phyloP scores from a whole-genome alignment of 1,284 basidiomycete genomes.

The Anthracocystis panici-leucophaei region DNA sequence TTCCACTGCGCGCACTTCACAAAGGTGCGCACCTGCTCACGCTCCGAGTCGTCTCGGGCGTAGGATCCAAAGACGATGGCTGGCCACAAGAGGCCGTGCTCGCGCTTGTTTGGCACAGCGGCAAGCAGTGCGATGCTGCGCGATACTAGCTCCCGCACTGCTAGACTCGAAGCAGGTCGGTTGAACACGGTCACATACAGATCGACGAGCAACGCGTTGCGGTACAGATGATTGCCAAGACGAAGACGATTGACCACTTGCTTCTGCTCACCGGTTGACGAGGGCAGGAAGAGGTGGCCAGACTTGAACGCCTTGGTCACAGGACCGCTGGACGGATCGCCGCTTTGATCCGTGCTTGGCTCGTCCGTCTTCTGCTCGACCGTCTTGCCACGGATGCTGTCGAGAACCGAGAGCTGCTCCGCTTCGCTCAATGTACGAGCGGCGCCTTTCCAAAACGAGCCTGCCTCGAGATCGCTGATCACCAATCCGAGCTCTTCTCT shows the following conservation, averaged over 20 bases:
- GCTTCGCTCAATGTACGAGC: constrained; percentile 19
- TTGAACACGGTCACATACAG: constrained; percentile 48
- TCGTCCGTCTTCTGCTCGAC: not conserved
- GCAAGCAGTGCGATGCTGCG: constrained; percentile 30
- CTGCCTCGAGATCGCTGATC: constrained; percentile 37
- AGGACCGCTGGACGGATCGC: not conserved
- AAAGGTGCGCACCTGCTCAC: constrained; percentile 23
- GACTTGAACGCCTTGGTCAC: constrained; percentile 24
- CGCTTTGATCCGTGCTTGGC: not conserved
- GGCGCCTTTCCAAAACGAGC: constrained; percentile 42
- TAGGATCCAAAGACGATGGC: constrained; percentile 38
- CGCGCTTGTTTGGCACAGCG: constrained; percentile 28
- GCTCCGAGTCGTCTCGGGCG: constrained; percentile 17
- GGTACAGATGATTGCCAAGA: constrained; percentile 43
- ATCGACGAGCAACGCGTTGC: constrained; percentile 44
- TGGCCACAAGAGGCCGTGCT: constrained; percentile 44
- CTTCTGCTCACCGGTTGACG: constrained; percentile 11
- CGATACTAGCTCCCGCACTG: constrained; percentile 31
- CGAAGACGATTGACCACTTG: constrained; percentile 43
- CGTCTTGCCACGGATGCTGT: constrained; percentile 2
- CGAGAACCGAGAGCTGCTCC: constrained; percentile 27
- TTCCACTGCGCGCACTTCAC: constrained; percentile 31
- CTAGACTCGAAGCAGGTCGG: constrained; percentile 22
- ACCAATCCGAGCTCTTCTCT: constrained; percentile 38
- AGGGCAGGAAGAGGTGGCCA: constrained; percentile 27